A percentile compares a stretch with the other conserved stretches of the same genome.
These are phyloP conservation scores for Kondoa subrosea DNA, from an alignment of 768 basidiomycete genomes.

Conservation along the genomic window DNA sequence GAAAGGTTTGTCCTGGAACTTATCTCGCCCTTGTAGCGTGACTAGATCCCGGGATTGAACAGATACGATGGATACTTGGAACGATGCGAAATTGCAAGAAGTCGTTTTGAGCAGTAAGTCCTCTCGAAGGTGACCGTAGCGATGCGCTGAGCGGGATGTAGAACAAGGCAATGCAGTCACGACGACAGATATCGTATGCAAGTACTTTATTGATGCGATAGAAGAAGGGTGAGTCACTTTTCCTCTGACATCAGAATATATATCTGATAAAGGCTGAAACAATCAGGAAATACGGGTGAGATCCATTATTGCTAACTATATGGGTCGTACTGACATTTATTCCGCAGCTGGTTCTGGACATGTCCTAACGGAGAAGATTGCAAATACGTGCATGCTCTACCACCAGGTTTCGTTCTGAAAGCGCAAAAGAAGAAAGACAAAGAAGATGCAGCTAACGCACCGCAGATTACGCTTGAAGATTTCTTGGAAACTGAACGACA, in stretches of 20 bases:
- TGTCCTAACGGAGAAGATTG: slow-evolving; percentile 45
- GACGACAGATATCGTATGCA: slow-evolving; percentile 95
- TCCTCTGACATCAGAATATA: not conserved
- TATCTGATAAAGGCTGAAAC: no score
- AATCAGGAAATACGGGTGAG: not conserved
- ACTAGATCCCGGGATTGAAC: slow-evolving; percentile 47
- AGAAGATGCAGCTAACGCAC: slow-evolving; percentile 68
- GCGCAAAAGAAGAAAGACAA: slow-evolving; percentile 81
- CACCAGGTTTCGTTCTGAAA: slow-evolving; percentile 87
- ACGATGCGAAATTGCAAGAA: slow-evolving; percentile 75
- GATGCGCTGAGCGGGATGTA: not conserved
- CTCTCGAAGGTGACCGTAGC: not conserved
- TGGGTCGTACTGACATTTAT: not conserved
- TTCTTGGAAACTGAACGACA: slow-evolving; percentile 98
- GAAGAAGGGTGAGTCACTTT: slow-evolving; percentile 46
- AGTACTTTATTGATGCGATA: slow-evolving; percentile 88
- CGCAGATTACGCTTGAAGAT: slow-evolving; percentile 79
- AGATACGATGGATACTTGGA: slow-evolving; percentile 99
- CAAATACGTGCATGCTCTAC: slow-evolving; percentile 60
- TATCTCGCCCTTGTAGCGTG: not conserved
- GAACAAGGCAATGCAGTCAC: slow-evolving; percentile 75
- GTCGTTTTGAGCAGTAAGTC: slow-evolving; percentile 53
- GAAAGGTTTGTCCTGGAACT: slow-evolving; percentile 40
- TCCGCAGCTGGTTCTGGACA: slow-evolving; percentile 76
- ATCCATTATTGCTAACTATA: slow-evolving; percentile 5